Percentiles rank a stretch among this genome's conserved stretches.
Conservation (phyloP, 768 basidiomycete genomes). For the Kwoniella botswanensis region DNA sequence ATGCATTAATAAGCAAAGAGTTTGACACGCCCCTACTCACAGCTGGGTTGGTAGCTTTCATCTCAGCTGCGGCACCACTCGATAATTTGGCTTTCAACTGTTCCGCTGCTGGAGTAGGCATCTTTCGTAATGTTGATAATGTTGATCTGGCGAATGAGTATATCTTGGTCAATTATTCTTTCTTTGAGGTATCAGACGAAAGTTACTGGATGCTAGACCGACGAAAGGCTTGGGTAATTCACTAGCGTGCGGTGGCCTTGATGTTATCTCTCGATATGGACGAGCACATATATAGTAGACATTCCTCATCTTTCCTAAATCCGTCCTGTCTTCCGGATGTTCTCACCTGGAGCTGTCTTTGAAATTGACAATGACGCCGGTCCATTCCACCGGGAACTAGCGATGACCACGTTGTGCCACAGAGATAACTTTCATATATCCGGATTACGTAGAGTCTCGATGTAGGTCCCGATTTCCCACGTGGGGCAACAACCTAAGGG, state of each 20-base stretch:
- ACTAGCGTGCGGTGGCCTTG: too few species aligned
- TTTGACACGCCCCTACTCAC: background rate
- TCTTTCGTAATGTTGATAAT: conserved; percentile 1
- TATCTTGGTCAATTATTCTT: background rate
- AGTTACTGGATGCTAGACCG: too few species aligned
- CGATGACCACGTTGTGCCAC: background rate
- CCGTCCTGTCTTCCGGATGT: background rate
- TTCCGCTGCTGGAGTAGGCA: conserved; percentile 15
- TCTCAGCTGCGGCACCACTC: conserved; percentile 2
- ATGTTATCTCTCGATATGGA: too few species aligned
- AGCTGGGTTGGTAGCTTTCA: conserved; percentile 14
- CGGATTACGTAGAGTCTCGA: background rate
- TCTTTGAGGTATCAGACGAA: background rate
- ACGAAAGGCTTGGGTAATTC: too few species aligned
- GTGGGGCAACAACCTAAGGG: background rate
- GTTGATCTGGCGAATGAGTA: background rate
- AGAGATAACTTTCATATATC: background rate
- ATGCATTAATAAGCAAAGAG: background rate
- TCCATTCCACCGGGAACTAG: too few species aligned
- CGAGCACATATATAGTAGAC: background rate
- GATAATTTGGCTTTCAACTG: conserved; percentile 14
- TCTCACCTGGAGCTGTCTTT: background rate
- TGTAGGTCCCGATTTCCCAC: background rate
- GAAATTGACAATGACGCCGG: too few species aligned
- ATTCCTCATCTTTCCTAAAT: background rate